These are phyloP conservation scores for Adansonia rubrostipa DNA, from an alignment of 441 rosid species.

Conservation along the genomic window DNA sequence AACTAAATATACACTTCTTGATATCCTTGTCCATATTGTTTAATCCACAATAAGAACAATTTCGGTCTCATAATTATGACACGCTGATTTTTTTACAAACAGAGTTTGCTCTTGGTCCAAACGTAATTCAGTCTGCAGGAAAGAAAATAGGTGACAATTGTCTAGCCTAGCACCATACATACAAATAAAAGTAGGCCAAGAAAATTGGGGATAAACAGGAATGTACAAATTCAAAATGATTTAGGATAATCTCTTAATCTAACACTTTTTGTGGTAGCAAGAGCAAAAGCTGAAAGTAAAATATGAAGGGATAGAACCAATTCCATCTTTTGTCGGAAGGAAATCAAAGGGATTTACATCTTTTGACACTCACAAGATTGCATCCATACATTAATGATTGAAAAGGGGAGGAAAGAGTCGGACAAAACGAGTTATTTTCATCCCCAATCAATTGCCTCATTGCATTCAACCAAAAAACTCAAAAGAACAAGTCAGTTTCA, in stretches of 20 bases:
- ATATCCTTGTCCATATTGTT: background rate
- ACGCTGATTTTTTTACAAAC: conserved; percentile 9
- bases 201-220: background rate
- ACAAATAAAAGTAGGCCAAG: background rate
- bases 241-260: background rate
- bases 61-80: background rate
- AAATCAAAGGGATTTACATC: background rate
- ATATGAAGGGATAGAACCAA: background rate
- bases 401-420: background rate
- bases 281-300: background rate
- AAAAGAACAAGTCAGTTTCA: background rate
- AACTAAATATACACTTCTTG: background rate
- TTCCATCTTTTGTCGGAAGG: background rate
- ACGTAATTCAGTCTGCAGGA: background rate
- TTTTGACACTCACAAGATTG: background rate
- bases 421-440: conserved; percentile 1
- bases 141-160: background rate
- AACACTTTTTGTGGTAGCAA: background rate
- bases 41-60: background rate
- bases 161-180: conserved; percentile 13
- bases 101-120: conserved; percentile 4
- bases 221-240: background rate
- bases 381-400: background rate
- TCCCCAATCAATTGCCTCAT: background rate
- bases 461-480: background rate